phyloP scores from a whole-genome alignment of 2,329 filamentous ascomycete species.

The Trichoderma simmonsii region DNA sequence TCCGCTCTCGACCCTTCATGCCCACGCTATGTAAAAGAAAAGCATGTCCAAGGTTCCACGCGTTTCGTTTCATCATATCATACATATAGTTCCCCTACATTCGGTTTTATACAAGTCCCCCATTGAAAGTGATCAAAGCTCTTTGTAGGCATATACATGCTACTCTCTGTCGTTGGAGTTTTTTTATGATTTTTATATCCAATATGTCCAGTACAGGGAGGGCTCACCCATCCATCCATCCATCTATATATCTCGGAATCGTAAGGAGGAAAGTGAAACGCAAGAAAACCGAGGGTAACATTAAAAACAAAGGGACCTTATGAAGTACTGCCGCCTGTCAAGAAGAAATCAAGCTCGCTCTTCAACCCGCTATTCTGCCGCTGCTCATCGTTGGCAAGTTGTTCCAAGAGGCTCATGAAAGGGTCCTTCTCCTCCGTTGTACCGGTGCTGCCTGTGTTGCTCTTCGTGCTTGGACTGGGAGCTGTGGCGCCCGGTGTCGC shows the following conservation, averaged over 20 bases:
- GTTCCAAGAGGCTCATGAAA: constrained; percentile 74
- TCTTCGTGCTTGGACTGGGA: constrained; percentile 46
- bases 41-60: not conserved
- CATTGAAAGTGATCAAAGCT: not conserved
- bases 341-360: constrained; percentile 75
- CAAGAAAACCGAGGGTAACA: not conserved
- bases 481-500: constrained; percentile 22
- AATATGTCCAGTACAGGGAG: not conserved
- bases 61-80: not conserved
- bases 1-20: not conserved
- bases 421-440: constrained; percentile 70
- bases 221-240: not conserved
- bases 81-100: not conserved
- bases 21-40: not conserved
- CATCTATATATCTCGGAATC: not conserved
- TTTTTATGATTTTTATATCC: not conserved
- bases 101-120: not conserved
- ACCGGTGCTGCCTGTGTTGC: constrained; percentile 49
- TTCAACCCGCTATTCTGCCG: constrained; percentile 57
- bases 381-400: constrained; percentile 78
- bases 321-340: constrained; percentile 36
- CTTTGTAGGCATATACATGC: not conserved
- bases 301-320: not conserved
- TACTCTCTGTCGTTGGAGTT: not conserved
- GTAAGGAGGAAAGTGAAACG: not conserved